Evolutionary conservation across 352 stramenopile genomes (phyloP), one percentile per base, ranked within the genome.

Genomic region (Phytopythium cucurbitacearum): DNA sequence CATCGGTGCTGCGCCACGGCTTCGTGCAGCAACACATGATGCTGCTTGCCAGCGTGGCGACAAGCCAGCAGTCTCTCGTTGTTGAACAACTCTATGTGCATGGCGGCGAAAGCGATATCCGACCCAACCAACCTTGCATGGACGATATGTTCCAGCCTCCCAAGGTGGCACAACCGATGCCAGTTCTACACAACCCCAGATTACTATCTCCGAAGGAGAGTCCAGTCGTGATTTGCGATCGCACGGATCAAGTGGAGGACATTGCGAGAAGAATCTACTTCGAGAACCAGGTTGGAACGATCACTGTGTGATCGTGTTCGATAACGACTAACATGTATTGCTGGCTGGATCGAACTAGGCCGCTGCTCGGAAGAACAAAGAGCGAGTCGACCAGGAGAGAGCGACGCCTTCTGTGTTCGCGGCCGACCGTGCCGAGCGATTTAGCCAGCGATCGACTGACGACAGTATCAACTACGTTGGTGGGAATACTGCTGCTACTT

Each of bases 261-360:
- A 0, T 45, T 7, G 52, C 50, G n/a, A 62, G 76, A 2, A 58
- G 80, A 28, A 62, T 83, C 32, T 89, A 73, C 59, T 79, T 87
- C 21, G 79, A 89, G 51, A 87, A 86, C 53, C 76, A 89, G 65
- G 77, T 85, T 28, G 2, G 21, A 28, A 28, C 21, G 21, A 28
- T 28, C 21, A 51, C 9, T 53, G 28, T 36, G n/a, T 13, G 32
- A 28, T 15, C 3, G 40, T 43, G 8, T 13, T 12, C n/a, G 3
- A 36, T 48, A 15, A 46, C 33, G 16, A 11, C 32, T 3, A 11
- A 46, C 13, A 3, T 0, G 13, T 42, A 28, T 28, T 28, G 21
- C 21, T 28, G 21, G 21, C 1, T 28, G 21, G 21, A 28, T 2
- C 21, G 2, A 12, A 21, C 5, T 15, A 89, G 76, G 71, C 73